Evolutionary conservation across 768 basidiomycete species (phyloP).

Genomic region (Suillus alpinus): DNA sequence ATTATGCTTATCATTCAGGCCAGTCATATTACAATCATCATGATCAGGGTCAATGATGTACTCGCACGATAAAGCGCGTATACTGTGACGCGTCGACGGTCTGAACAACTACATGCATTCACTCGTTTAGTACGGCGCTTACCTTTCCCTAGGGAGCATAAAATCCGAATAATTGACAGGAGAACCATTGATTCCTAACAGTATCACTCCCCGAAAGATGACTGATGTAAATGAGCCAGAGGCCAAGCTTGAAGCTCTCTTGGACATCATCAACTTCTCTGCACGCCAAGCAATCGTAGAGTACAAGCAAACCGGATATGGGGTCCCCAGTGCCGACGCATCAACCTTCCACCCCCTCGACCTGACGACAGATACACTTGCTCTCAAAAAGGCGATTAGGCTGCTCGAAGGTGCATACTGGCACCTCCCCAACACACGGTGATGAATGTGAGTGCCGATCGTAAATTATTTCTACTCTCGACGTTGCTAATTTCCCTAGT

Average conservation of each 20-base stretch:
- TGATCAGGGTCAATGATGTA: too few relatives aligned
- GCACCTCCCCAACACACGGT: slow-evolving; percentile 27
- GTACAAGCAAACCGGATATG: slow-evolving; percentile 23
- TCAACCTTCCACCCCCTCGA: slow-evolving; percentile 21
- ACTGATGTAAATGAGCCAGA: too few relatives aligned
- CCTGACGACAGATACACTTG: slow-evolving; percentile 15
- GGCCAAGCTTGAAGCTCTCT: too few relatives aligned
- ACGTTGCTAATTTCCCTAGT: background rate
- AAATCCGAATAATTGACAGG: too few relatives aligned
- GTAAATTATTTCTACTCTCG: background rate
- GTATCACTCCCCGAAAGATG: too few relatives aligned
- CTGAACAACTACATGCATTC: too few relatives aligned
- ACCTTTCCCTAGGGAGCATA: too few relatives aligned
- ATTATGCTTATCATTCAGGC: too few relatives aligned
- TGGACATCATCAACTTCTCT: slow-evolving; percentile 29
- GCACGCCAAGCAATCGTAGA: slow-evolving; percentile 24
- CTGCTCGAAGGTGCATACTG: slow-evolving; percentile 24
- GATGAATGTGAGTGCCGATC: slow-evolving; percentile 16
- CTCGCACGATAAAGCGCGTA: too few relatives aligned
- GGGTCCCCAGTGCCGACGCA: slow-evolving; percentile 24
- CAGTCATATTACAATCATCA: too few relatives aligned
- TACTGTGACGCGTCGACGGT: too few relatives aligned
- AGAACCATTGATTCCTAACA: too few relatives aligned
- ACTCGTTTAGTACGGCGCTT: background rate
- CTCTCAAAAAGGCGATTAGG: slow-evolving; percentile 23